Evolutionary conservation across 208 protist genomes (phyloP).

Genomic region (Acanthamoeba triangularis): DNA sequence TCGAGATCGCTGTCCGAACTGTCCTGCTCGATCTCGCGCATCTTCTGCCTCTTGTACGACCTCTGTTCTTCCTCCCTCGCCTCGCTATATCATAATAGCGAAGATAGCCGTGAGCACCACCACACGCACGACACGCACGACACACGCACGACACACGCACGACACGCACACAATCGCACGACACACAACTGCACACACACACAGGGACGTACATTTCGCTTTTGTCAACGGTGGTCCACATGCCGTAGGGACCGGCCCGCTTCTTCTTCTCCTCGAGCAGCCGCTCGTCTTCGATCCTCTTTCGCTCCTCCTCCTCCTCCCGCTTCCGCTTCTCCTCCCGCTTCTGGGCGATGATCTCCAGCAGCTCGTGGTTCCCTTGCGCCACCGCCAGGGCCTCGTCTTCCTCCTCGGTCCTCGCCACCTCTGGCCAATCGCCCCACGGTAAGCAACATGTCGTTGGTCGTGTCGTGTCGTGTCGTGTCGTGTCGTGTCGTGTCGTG

Average conservation of each 20-base stretch:
- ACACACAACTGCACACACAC: background rate
- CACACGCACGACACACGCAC: background rate
- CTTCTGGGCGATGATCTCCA: background rate
- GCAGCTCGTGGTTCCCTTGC: background rate
- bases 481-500: no score
- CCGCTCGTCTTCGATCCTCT: background rate
- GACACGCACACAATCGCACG: background rate
- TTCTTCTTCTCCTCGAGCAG: background rate
- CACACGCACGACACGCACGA: background rate
- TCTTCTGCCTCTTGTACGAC: background rate
- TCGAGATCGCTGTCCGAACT: constrained; percentile 15
- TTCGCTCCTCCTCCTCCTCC: constrained; percentile 3
- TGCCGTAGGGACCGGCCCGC: background rate
- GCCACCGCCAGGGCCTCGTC: background rate
- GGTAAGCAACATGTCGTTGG: no score
- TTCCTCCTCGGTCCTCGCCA: background rate
- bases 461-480: no score
- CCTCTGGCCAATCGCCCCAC: background rate
- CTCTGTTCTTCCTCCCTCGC: background rate
- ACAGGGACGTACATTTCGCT: constrained; percentile 4
- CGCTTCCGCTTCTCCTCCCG: background rate
- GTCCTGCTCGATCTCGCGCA: constrained; percentile 29
- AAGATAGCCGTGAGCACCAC: background rate
- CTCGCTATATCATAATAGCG: background rate
- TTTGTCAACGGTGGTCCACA: background rate